Evolutionary conservation across 1,284 basidiomycete species (phyloP), one percentile per base, ranked within the genome.

Genomic region (Macrocybe sp.): DNA sequence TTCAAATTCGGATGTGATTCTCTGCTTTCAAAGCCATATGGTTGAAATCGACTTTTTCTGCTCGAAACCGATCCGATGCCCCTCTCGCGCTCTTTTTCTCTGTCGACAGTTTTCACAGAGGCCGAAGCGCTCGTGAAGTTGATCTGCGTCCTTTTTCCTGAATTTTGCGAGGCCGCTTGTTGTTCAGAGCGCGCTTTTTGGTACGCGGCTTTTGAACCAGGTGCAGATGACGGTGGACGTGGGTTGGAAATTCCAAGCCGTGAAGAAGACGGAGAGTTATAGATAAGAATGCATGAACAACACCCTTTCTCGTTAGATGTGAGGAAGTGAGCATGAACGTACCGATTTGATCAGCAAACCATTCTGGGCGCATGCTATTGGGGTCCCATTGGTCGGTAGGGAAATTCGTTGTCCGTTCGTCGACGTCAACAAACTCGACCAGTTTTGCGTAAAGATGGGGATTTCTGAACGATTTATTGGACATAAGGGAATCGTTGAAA

Each of bases 401-500:
- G 58, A 94, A 94, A 55, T 91, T 89, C 0, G 85, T 87, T 9
- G 78, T 73, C 8, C 84, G 79, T 64, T 99, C 96, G 59, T 95
- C 85, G 9, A 97, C 85, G 50, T 87, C 85, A 7, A 96, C 83
- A 65, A 95, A 90, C 61, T 93, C 85, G 49, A 98, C 94, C 1
- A 99, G 81, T 57, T 94, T 92, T 3, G 89, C 75, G 64, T 96
- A 96, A 8, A 98, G 80, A 62, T 97, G 90, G 0, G 96, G 96
- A 60, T 99, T 98, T 29, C 92, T 85, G 67, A 97, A 98, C 0
- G 91, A 82, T 28, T 91, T 85, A 55, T 89, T 92, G 6, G 83
- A 78, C 81, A 95, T 88, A 33, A 99, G 78, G 0, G 89, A 89
- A 62, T 93, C 90, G 64, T 98, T 98, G 72, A 97, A 97, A 62